Evolutionary conservation across 2,329 filamentous ascomycete genomes (phyloP).

Genomic region (Penicillium sp.): DNA sequence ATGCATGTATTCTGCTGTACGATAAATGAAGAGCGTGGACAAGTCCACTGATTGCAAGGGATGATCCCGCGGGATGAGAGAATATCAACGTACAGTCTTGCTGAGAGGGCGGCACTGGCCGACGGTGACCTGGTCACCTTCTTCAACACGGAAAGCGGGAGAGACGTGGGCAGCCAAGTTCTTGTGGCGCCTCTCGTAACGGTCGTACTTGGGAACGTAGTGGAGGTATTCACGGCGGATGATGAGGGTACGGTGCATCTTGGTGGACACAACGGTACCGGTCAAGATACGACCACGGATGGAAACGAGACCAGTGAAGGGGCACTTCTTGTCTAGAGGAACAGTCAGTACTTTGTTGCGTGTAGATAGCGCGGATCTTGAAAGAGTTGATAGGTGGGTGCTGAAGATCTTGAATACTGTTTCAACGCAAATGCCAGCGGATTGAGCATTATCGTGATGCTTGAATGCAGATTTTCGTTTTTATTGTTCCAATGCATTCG

Average conservation of each 20-base stretch:
- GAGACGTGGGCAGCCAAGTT: constrained; percentile 99
- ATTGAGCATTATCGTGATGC: neutral
- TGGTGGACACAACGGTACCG: constrained; percentile 98
- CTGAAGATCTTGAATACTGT: constrained; percentile 8
- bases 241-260: constrained; percentile 99
- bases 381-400: neutral
- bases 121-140: constrained; percentile 98
- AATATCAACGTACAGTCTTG: constrained; percentile 82
- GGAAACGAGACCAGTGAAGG: constrained; percentile 97
- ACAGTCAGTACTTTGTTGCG: constrained; percentile 23
- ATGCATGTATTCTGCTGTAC: too few species aligned
- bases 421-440: neutral
- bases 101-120: constrained; percentile 98
- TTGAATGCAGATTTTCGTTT: neutral
- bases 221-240: constrained; percentile 99
- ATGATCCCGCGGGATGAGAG: neutral
- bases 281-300: constrained; percentile 99
- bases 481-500: neutral
- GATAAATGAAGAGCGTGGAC: neutral
- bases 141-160: constrained; percentile 99
- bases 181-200: constrained; percentile 99
- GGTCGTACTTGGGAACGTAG: constrained; percentile 98
- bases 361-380: neutral
- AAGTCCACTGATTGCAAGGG: neutral
- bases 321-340: constrained; percentile 96